Evolutionary conservation across 83 land plant genomes (phyloP).

Genomic region (Picea abies): DNA sequence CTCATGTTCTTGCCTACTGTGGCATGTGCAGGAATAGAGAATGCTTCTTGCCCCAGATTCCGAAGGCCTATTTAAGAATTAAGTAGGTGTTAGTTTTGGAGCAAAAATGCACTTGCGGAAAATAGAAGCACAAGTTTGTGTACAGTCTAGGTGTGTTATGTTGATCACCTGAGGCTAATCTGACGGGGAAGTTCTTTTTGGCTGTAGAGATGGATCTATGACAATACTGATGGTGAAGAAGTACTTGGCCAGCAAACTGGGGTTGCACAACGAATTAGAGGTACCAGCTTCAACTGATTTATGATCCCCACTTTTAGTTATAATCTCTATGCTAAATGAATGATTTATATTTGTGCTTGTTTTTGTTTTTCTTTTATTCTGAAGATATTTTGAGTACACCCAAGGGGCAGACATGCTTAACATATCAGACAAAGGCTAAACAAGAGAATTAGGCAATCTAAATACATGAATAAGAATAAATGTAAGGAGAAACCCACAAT

Average conservation of each 20-base stretch:
- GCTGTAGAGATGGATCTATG: not conserved
- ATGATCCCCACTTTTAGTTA: too few species aligned
- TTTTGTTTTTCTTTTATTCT: too few species aligned
- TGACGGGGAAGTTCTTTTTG: not conserved
- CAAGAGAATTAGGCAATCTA: too few species aligned
- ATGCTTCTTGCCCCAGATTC: not conserved
- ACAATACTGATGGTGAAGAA: slow-evolving; percentile 6
- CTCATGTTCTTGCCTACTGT: not conserved
- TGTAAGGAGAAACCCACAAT: too few species aligned
- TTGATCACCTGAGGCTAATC: not conserved
- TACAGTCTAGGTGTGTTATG: not conserved
- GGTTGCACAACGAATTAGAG: slow-evolving; percentile 9
- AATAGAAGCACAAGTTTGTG: too few species aligned
- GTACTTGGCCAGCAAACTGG: slow-evolving; percentile 8
- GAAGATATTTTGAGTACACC: too few species aligned
- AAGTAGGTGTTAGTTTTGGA: not conserved
- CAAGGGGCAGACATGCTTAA: too few species aligned
- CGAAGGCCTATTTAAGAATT: slow-evolving; percentile 7
- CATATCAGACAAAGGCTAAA: too few species aligned
- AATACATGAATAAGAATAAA: too few species aligned
- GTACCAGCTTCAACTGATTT: not conserved
- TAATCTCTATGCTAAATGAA: too few species aligned
- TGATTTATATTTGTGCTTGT: too few species aligned
- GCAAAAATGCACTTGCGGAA: not conserved
- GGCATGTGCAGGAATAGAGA: not conserved